Evolutionary conservation across 306 rosid species (phyloP).

Genomic region (Malus sylvestris): DNA sequence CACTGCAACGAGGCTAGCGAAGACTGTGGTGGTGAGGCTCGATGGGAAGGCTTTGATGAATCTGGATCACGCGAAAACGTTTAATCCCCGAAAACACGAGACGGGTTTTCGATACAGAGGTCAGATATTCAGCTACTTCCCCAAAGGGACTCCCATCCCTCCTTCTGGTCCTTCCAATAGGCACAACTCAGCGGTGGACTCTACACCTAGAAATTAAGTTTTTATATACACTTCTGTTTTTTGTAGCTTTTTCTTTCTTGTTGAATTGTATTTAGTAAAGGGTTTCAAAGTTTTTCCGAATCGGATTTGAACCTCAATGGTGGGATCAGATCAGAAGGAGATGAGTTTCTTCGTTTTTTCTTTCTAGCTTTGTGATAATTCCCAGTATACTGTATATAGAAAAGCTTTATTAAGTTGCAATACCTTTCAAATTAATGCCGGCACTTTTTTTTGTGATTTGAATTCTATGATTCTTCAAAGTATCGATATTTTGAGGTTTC

Average conservation of each 20-base stretch:
- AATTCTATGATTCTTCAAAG: neutral
- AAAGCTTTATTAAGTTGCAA: neutral
- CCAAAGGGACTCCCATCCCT: slow-evolving; percentile 58
- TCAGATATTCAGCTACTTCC: slow-evolving; percentile 60
- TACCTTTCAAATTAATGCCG: neutral
- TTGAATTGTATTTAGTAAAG: slow-evolving; percentile 15
- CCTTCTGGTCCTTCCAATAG: slow-evolving; percentile 92
- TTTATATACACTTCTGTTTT: neutral
- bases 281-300: slow-evolving; percentile 18
- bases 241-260: neutral
- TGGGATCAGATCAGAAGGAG: slow-evolving; percentile 16
- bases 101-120: slow-evolving; percentile 23
- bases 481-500: neutral
- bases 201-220: slow-evolving; percentile 49
- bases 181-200: slow-evolving; percentile 55
- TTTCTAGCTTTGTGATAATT: neutral
- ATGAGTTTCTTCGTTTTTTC: neutral
- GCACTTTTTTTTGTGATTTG: neutral
- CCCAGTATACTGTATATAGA: slow-evolving; percentile 15
- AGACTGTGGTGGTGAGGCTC: slow-evolving; percentile 16
- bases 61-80: slow-evolving; percentile 9
- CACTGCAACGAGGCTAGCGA: slow-evolving; percentile 54
- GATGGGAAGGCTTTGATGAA: neutral
- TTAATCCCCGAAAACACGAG: slow-evolving; percentile 9
- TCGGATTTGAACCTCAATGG: slow-evolving; percentile 21